These are phyloP conservation scores for Citrus mangshanensis DNA, from an alignment of 345 rosid species.

Conservation along the genomic window DNA sequence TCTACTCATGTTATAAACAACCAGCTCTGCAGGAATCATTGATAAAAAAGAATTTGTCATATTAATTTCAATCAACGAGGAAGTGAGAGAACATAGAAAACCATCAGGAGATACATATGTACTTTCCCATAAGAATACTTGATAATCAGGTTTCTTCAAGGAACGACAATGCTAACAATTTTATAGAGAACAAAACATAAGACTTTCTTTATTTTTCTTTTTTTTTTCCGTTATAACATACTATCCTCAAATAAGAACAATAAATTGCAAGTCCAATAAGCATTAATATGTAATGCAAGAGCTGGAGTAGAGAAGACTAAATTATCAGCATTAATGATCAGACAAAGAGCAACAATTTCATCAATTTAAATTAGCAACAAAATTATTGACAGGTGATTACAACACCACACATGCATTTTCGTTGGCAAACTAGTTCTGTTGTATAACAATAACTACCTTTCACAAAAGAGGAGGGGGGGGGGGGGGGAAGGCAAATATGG, in stretches of 20 bases:
- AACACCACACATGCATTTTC: neutral
- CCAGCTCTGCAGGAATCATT: constrained; percentile 26
- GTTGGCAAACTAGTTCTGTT: neutral
- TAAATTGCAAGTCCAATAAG: neutral
- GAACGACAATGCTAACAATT: neutral
- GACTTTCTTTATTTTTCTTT: accelerated
- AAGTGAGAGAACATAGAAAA: neutral
- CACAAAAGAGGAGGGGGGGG: neutral
- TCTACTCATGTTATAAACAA: constrained; percentile 56
- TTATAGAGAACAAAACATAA: neutral
- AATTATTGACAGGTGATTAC: neutral
- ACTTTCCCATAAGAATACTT: neutral
- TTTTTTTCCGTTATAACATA: neutral
- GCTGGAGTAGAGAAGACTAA: neutral
- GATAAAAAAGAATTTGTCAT: neutral
- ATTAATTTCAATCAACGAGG: neutral
- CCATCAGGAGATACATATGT: neutral
- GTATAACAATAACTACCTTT: neutral
- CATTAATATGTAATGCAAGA: neutral
- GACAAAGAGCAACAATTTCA: neutral
- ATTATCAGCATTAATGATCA: neutral
- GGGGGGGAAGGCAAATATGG: too few relatives aligned
- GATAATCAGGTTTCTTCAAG: neutral
- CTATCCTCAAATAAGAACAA: neutral
- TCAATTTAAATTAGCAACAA: neutral